Conservation (phyloP, 331 rosid species). For the Rosa hybrid region DNA sequence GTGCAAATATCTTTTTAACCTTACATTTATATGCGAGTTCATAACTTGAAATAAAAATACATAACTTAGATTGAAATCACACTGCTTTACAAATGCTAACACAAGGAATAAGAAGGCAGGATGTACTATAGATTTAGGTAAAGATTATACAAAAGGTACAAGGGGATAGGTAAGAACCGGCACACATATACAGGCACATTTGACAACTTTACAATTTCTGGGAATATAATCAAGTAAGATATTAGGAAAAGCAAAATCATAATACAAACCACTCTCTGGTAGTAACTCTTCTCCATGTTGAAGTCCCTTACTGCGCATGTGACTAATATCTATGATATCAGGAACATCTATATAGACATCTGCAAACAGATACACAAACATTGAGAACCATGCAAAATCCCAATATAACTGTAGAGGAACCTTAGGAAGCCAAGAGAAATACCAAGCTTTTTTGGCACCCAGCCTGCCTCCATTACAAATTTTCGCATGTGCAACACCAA, state of each 20-base stretch:
- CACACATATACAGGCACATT: background rate
- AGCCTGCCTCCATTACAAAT: constrained; percentile 89
- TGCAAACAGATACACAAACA: constrained; percentile 35
- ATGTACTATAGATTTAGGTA: background rate
- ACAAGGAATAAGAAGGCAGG: background rate
- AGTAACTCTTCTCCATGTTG: constrained; percentile 85
- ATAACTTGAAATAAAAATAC: background rate
- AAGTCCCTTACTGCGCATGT: constrained; percentile 88
- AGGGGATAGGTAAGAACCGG: background rate
- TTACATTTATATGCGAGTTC: background rate
- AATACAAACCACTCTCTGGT: constrained; percentile 79
- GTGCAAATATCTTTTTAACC: background rate
- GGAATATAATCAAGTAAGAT: background rate
- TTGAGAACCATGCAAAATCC: constrained; percentile 11
- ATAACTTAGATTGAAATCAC: background rate
- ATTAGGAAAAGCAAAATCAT: background rate
- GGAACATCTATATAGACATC: constrained; percentile 97
- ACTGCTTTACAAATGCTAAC: background rate
- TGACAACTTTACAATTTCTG: background rate
- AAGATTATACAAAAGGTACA: background rate
- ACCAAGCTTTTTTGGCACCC: constrained; percentile 99
- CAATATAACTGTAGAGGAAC: constrained; percentile 1
- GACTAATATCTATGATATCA: constrained; percentile 89
- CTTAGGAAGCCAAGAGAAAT: constrained; percentile 26
- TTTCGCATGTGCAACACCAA: constrained; percentile 95